Evolutionary conservation across 1,284 basidiomycete species (phyloP).

Genomic region (Marasmius tenuissimus): DNA sequence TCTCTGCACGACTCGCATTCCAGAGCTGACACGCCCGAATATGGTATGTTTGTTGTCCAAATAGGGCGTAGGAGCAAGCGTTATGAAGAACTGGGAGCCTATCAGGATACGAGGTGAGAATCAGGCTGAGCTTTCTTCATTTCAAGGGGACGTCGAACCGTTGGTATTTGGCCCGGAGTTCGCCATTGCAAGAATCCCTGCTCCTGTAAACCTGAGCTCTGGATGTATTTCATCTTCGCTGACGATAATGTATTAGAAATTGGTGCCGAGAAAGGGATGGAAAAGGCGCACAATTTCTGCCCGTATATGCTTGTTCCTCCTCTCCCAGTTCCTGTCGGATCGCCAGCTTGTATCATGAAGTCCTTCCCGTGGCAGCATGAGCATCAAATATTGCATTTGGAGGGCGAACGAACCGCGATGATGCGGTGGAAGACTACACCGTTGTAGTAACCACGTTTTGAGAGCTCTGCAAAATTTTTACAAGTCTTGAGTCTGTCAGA

Average conservation of each 20-base stretch:
- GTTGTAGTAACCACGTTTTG: constrained; percentile 86
- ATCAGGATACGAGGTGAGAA: constrained; percentile 7
- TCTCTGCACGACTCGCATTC: constrained; percentile 85
- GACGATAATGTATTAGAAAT: constrained; percentile 1
- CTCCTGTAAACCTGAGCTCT: constrained; percentile 91
- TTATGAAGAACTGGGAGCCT: constrained; percentile 96
- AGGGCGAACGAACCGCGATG: constrained; percentile 60
- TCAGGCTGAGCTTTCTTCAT: neutral
- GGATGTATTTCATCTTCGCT: constrained; percentile 87
- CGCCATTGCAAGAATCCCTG: constrained; percentile 95
- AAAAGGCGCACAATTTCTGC: constrained; percentile 72
- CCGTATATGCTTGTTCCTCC: constrained; percentile 95
- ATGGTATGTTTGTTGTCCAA: constrained; percentile 95
- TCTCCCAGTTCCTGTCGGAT: constrained; percentile 92
- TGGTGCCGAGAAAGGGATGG: neutral
- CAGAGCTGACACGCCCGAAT: constrained; percentile 84
- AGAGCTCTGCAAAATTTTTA: constrained; percentile 88
- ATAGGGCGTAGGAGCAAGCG: constrained; percentile 87
- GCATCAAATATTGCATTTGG: too few species aligned
- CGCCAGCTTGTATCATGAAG: constrained; percentile 95
- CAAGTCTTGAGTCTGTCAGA: constrained; percentile 65
- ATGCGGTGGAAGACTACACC: constrained; percentile 87
- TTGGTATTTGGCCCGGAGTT: constrained; percentile 95
- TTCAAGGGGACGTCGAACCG: constrained; percentile 46
- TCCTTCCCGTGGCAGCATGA: constrained; percentile 48